Evolutionary conservation across 2,329 filamentous ascomycete genomes (phyloP), one percentile per base, ranked within the genome.

Genomic region (Gnomoniopsis smithogilvyi): DNA sequence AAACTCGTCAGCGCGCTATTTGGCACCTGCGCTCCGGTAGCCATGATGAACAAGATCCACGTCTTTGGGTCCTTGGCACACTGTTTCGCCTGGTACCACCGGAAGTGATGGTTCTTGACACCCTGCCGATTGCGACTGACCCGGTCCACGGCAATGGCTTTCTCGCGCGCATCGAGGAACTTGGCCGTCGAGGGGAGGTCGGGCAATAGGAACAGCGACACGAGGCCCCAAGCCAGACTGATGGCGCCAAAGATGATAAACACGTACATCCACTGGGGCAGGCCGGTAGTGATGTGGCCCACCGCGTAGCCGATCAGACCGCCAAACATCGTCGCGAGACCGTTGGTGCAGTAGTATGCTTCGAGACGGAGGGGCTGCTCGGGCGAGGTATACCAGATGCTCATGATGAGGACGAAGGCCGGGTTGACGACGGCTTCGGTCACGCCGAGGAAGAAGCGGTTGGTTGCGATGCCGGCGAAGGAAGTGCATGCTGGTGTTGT

Each of bases 241-340:
- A 85, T 76, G 62, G 81, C 78, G 1, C 82, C 78, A 64, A 85
- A 84, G 61, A 86, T 84, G 17, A 85, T 64, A 69, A 84, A 87
- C 21, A 85, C 77, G 59, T 83, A 83, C 76, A 80, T 81, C 81
- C 81, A 85, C 24, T 73, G 68, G 0, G 75, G 71, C 3, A 83
- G 72, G 0, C 77, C 79, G 4, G 76, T 73, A 0, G 71, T 77
- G 64, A 86, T 87, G 65, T 86, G 81, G 1, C 84, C 84, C 11
- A 87, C 76, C 6, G 80, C 84, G 62, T 85, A 86, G 1, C 80
- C 81, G 11, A 85, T 76, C 1, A 85, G 68, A 0, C 78, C 82
- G n/a, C 84, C 84, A 56, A 86, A 82, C 78, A 85, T 84, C 14
- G 81, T 84, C 2, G 82, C 83, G 14, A 86, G 74, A 2, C 84